Conservation (phyloP, 257 asterid genomes). For the Fraxinus pennsylvanica region DNA sequence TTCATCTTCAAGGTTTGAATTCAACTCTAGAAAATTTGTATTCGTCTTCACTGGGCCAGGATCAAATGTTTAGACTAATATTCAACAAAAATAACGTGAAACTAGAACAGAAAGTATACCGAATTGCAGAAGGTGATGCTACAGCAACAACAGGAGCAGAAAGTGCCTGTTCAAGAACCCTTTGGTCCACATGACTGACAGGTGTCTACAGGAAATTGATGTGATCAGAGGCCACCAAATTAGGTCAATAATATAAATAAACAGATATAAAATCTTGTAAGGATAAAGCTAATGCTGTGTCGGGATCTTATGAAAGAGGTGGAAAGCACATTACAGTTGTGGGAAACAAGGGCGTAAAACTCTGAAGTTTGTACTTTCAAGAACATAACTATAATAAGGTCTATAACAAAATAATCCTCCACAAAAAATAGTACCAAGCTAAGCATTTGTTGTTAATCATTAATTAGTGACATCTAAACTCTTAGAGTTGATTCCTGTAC, state of each 20-base stretch:
- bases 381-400: not conserved
- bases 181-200: slow-evolving; percentile 52
- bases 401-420: not conserved
- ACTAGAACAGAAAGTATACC: slow-evolving; percentile 38
- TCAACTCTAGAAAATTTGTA: not conserved
- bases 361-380: not conserved
- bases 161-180: slow-evolving; percentile 55
- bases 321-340: not conserved
- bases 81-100: not conserved
- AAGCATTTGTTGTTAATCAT: not conserved
- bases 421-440: not conserved
- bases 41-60: not conserved
- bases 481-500: not conserved
- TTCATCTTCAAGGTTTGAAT: not conserved
- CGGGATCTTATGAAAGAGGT: not conserved
- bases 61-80: not conserved
- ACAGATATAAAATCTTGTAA: not conserved
- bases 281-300: not conserved
- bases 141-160: slow-evolving; percentile 75
- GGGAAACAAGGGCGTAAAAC: not conserved
- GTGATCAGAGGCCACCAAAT: slow-evolving; percentile 11
- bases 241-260: not conserved
- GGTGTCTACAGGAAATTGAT: slow-evolving; percentile 48
- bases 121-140: slow-evolving; percentile 83
- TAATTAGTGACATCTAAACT: not conserved